Conservation (phyloP, 257 asterid species). For the Cynanchum wilfordii region DNA sequence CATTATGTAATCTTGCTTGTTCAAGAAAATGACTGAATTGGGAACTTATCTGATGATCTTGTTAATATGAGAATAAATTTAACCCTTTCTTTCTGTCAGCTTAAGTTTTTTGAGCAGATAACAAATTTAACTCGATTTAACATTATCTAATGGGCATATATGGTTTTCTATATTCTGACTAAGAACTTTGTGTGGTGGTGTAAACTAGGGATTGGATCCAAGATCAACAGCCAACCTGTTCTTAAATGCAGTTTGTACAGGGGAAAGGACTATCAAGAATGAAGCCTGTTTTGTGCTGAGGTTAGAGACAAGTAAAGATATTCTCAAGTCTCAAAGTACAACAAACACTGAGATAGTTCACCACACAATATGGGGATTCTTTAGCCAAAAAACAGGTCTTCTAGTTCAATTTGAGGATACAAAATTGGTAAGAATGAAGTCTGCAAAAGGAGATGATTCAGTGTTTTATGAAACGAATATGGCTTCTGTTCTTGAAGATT, state of each 20-base stretch:
- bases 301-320: constrained; percentile 50
- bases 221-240: constrained; percentile 86
- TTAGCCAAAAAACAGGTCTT: constrained; percentile 78
- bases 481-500: constrained; percentile 63
- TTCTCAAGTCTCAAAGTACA: constrained; percentile 65
- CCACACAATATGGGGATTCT: constrained; percentile 91
- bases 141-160: too few relatives aligned
- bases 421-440: constrained; percentile 63
- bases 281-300: constrained; percentile 75
- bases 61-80: too few relatives aligned
- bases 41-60: neutral
- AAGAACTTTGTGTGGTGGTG: neutral
- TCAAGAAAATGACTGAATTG: neutral
- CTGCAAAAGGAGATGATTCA: constrained; percentile 35
- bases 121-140: too few relatives aligned
- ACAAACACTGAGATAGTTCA: constrained; percentile 58
- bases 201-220: constrained; percentile 74
- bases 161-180: neutral
- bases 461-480: constrained; percentile 78
- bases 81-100: neutral
- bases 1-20: neutral
- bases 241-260: constrained; percentile 64
- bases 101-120: too few relatives aligned
- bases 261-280: constrained; percentile 53
- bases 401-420: constrained; percentile 71